Evolutionary conservation across 441 rosid species (phyloP).

Genomic region (Croton setiger): DNA sequence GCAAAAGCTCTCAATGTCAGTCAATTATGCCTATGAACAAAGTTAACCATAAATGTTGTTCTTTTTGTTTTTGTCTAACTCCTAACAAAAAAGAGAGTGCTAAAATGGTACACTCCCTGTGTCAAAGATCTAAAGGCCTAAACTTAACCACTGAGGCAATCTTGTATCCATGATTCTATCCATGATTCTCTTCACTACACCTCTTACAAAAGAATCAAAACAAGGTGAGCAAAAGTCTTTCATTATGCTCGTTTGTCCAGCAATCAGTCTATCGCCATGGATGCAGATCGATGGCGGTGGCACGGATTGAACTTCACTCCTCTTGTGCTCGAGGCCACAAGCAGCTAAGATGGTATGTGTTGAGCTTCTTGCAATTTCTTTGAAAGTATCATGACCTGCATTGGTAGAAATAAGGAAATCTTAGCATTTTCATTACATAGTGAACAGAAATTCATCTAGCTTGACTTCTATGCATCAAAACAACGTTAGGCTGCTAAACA

Average conservation of each 20-base stretch:
- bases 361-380: constrained; percentile 71
- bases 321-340: constrained; percentile 76
- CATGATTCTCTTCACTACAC: constrained; percentile 77
- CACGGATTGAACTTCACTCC: constrained; percentile 55
- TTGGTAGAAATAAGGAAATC: background rate
- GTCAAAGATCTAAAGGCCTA: constrained; percentile 44
- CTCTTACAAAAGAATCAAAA: constrained; percentile 79
- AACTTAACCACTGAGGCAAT: constrained; percentile 73
- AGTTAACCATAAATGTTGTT: constrained; percentile 26
- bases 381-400: constrained; percentile 61
- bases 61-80: constrained; percentile 23
- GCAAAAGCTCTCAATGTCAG: constrained; percentile 34
- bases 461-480: background rate
- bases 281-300: constrained; percentile 52
- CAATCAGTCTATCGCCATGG: constrained; percentile 46
- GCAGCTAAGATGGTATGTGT: constrained; percentile 80
- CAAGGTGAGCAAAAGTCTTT: constrained; percentile 81
- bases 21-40: constrained; percentile 35
- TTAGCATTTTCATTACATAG: constrained; percentile 16
- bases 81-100: constrained; percentile 30
- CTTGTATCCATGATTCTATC: constrained; percentile 74
- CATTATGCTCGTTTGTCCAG: constrained; percentile 66
- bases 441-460: background rate
- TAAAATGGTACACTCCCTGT: constrained; percentile 11
- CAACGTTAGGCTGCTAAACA: background rate